A percentile compares a stretch with the other conserved stretches of the same genome.
Evolutionary conservation across 805 yeast genomes (phyloP).

Genomic region (Wickerhamiella lipophila): DNA sequence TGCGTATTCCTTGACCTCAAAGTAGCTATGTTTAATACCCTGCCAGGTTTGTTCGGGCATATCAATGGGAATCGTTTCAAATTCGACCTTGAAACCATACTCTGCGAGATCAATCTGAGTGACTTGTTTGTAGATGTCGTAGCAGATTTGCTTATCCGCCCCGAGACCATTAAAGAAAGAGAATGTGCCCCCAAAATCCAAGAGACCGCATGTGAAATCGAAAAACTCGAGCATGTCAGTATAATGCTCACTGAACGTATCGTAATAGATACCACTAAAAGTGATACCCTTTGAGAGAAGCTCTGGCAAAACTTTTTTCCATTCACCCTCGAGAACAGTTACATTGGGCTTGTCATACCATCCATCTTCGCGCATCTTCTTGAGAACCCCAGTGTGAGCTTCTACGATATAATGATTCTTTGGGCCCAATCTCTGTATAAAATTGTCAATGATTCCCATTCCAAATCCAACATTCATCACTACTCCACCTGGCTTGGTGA

Average conservation of each 20-base stretch:
- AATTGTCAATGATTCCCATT: constrained; percentile 85
- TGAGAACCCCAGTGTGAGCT: constrained; percentile 85
- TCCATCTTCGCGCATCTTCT: constrained; percentile 55
- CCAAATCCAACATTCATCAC: constrained; percentile 89
- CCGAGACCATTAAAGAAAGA: constrained; percentile 89
- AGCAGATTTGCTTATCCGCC: constrained; percentile 60
- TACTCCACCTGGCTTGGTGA: constrained; percentile 39
- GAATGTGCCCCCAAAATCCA: constrained; percentile 71
- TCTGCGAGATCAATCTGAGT: constrained; percentile 68
- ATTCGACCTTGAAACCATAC: constrained; percentile 63
- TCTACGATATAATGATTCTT: constrained; percentile 76
- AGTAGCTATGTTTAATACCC: constrained; percentile 27
- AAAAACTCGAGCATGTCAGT: constrained; percentile 75
- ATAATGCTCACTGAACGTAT: constrained; percentile 87
- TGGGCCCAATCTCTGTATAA: constrained; percentile 50
- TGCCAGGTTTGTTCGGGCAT: constrained; percentile 30
- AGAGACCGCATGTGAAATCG: constrained; percentile 66
- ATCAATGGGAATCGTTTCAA: constrained; percentile 26
- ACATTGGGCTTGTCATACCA: constrained; percentile 72
- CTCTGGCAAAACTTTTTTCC: constrained; percentile 73
- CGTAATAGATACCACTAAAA: constrained; percentile 86
- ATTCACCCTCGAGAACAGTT: constrained; percentile 68
- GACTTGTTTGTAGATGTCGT: constrained; percentile 73
- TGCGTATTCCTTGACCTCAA: constrained; percentile 25
- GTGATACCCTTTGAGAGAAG: constrained; percentile 53